Base-by-base conservation (phyloP, 495 filamentous ascomycete genomes). In the Tetracladium marchalianum region DNA sequence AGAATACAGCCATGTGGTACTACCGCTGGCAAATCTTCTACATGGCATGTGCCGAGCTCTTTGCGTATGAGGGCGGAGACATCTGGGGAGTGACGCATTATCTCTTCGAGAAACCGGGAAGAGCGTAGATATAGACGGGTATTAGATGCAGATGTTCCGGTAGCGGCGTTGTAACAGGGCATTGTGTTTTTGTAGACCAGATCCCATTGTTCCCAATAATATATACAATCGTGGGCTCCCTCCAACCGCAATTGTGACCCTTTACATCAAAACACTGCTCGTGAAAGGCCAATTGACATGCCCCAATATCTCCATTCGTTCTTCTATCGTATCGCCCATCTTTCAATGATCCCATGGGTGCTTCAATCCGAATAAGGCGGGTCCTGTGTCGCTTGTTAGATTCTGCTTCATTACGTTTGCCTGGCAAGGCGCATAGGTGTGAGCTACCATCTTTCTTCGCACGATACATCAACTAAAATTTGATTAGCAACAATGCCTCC, bases 301-400 rank as follows among this genome's bases (percentile, higher is more conserved):
- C 35, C 10, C 35, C 35, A 37, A 10, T 9, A 37, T 37, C 35
- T 9, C 35, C 10, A 37, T 17, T 5, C 2, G 35, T 37, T n/a
- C 35, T 13, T n/a, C 35, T 37, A 37, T n/a, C 22, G 22, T 27
- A 27, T 27, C 22, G 22, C 22, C 22, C 22, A 12, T 27, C 19
- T 11, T 62, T 81, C 77, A 98, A 71, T 99, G 93, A 55, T 99
- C 92, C 93, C 93, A 99, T 43, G 92, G 93, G 62, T 97, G 93
- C 68, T 86, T 97, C 86, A 81, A 90, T 55, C 92, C 92, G 48
- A 99, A 56, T 44, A 99, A 68, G 31, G 79, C 92, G 11, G 92
- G 73, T 17, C 73, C 68, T 72, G 53, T 45, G 15, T 38, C 42
- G 35, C 34, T 42, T 31, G 46, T 60, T 50, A 43, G 44, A 22